Evolutionary conservation across 2,329 filamentous ascomycete genomes (phyloP), one percentile per base, ranked within the genome.

Genomic region (Fusarium camptoceras): DNA sequence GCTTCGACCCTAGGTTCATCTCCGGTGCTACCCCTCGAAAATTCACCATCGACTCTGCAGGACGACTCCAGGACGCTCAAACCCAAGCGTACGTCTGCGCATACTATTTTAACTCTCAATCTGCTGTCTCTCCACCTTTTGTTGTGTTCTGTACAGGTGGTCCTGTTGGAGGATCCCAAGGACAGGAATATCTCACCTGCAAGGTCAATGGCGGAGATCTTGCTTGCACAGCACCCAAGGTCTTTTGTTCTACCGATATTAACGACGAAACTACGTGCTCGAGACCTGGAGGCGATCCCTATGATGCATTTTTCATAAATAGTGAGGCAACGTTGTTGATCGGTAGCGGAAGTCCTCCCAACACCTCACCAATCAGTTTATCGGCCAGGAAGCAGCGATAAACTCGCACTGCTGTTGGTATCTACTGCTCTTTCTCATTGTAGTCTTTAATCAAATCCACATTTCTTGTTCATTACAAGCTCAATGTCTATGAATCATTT

Each of bases 151-250:
- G 28, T 15, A 30, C 12, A 4, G 28, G 3, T n/a, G 34, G 34
- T 6, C 18, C 18, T 1, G 34, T 37, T 12, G 34, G 18, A 1
- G 34, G 18, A 37, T 1, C 0, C 6, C 34, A 37, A n/a, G 10
- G 34, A 6, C 34, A 37, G 6, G 34, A 37, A 12, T 37, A 37
- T 37, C 18, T 37, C 10, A 37, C 18, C 34, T 37, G 34, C 18
- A 1, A 12, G 18, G 0, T 7, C 0, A 37, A 37, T 3, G 12
- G 4, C 3, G 18, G 18, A 37, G n/a, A 11, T 3, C 34, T 37
- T 5, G 34, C 18, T 11, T 37, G 34, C 34, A 37, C 18, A n/a
- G 34, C 34, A 0, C 34, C 34, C 6, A 11, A 6, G 2, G 34
- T 37, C 0, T n/a, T n/a, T n/a, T 37, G 34, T n/a, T 37, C 34